Conservation (phyloP, 2,329 filamentous ascomycete species). For the Colletotrichum sp. region DNA sequence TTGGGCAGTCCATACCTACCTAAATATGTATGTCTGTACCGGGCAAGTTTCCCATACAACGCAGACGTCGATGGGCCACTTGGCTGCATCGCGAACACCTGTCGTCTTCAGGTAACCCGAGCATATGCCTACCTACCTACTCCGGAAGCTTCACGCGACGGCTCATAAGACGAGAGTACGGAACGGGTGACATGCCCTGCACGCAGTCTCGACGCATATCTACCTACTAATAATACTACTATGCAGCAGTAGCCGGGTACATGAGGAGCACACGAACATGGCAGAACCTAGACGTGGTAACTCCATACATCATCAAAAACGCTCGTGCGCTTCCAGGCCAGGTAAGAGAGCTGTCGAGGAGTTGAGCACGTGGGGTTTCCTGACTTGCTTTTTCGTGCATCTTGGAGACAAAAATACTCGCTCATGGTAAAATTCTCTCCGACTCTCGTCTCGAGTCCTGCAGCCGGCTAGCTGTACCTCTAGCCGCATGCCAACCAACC, state of each 20-base stretch:
- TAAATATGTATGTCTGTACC: background rate
- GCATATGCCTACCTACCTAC: background rate
- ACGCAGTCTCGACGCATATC: background rate
- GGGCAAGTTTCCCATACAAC: background rate
- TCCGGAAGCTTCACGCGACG: background rate
- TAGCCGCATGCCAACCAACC: background rate
- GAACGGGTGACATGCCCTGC: background rate
- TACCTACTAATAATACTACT: background rate
- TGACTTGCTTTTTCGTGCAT: background rate
- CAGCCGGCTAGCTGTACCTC: background rate
- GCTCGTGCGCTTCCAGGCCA: background rate
- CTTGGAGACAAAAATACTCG: background rate
- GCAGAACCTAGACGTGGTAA: background rate
- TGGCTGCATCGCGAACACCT: background rate
- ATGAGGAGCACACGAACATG: background rate
- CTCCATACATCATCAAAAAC: background rate
- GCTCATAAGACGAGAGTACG: background rate
- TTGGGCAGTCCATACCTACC: background rate
- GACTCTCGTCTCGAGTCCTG: background rate
- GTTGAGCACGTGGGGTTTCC: conserved; percentile 3
- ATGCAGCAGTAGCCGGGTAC: background rate
- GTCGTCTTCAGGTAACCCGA: background rate
- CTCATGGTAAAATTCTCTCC: background rate
- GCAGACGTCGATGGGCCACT: background rate
- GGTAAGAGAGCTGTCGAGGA: background rate